phyloP scores from a whole-genome alignment of 805 yeast genomes.

The Saccharomycopsis sp. region DNA sequence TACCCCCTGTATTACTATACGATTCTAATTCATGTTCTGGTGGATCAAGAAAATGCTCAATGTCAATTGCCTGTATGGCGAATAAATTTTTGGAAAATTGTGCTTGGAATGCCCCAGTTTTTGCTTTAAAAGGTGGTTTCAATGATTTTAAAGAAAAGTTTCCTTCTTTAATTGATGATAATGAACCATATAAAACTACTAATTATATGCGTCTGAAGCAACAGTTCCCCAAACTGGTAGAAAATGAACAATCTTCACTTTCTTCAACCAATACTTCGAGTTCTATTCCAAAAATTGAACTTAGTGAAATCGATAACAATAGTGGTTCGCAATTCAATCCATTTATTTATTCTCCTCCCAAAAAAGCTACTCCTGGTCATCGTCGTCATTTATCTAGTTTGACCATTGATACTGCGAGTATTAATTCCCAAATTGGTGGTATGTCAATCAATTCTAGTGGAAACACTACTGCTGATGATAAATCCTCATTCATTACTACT shows the following conservation, averaged over 20 bases:
- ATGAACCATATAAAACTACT: slow-evolving; percentile 13
- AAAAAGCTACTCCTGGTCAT: background rate
- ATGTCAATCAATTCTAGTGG: background rate
- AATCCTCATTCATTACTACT: background rate
- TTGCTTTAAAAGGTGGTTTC: slow-evolving; percentile 34
- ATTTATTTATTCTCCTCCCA: background rate
- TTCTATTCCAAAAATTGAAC: no score
- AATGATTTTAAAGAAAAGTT: slow-evolving; percentile 25
- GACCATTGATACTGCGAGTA: slow-evolving; percentile 6
- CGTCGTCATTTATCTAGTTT: background rate
- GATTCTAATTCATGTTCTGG: slow-evolving; percentile 26
- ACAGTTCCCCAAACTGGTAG: no score
- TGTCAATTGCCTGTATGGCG: slow-evolving; percentile 35
- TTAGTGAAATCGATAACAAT: no score
- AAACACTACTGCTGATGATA: background rate
- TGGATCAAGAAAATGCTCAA: slow-evolving; percentile 22
- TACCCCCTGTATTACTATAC: slow-evolving; percentile 40
- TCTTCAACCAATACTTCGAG: no score
- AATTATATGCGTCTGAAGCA: slow-evolving; percentile 2
- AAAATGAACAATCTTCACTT: no score
- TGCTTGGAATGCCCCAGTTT: slow-evolving; percentile 32
- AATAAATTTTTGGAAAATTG: slow-evolving; percentile 35
- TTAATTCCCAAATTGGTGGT: background rate
- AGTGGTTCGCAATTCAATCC: background rate
- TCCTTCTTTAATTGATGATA: slow-evolving; percentile 22